A percentile compares a stretch with the other conserved stretches of the same genome.
phyloP scores from a whole-genome alignment of 1,139 yeast species.

The Scheffersomyces illinoinensis region DNA sequence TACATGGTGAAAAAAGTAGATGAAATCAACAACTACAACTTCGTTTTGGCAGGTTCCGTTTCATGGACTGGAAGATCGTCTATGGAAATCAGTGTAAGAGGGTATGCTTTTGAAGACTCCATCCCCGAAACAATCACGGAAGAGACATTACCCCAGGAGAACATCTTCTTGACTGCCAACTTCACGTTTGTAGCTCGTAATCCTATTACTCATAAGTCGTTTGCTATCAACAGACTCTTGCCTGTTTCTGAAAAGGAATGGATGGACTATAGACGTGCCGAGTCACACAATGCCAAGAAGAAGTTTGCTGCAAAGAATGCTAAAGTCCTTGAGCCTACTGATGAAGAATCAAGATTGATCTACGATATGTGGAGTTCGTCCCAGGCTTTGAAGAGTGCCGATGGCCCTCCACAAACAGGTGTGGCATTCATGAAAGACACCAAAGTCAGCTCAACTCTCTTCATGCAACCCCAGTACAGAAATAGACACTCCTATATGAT shows the following conservation, averaged over 20 bases:
- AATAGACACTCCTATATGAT: constrained; percentile 93
- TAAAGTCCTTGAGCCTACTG: constrained; percentile 69
- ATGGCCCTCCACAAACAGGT: constrained; percentile 40
- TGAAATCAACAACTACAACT: constrained; percentile 71
- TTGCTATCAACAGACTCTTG: constrained; percentile 77
- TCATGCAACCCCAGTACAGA: constrained; percentile 96
- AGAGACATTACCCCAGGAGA: constrained; percentile 48
- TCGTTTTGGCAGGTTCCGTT: constrained; percentile 82
- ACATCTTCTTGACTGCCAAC: constrained; percentile 74
- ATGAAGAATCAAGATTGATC: constrained; percentile 67
- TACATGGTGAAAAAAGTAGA: constrained; percentile 85
- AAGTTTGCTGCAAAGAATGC: constrained; percentile 71
- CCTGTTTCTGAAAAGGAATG: constrained; percentile 77
- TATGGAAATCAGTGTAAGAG: constrained; percentile 92
- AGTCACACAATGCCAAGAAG: constrained; percentile 83
- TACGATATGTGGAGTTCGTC: constrained; percentile 77
- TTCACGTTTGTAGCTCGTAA: constrained; percentile 95
- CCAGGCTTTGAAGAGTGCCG: constrained; percentile 34
- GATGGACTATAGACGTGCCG: constrained; percentile 85
- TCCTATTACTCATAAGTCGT: constrained; percentile 83
- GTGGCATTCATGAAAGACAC: constrained; percentile 73
- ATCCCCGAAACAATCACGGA: constrained; percentile 44
- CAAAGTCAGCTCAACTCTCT: constrained; percentile 66
- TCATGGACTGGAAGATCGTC: constrained; percentile 95
- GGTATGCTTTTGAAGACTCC: constrained; percentile 66